Evolutionary conservation across 257 asterid species (phyloP).

Genomic region (Echium plantagineum): DNA sequence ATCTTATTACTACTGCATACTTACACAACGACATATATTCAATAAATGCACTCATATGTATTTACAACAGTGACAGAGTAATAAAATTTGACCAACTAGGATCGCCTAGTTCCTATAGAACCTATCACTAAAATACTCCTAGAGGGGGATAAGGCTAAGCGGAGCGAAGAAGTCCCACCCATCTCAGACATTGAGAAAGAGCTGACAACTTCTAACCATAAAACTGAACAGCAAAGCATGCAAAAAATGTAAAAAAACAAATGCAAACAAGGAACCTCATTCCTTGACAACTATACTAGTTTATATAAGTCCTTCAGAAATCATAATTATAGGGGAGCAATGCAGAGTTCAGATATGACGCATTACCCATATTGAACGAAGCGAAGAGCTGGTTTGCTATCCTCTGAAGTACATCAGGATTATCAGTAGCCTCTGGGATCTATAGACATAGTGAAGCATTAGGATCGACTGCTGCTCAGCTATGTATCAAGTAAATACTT

Average conservation of each 20-base stretch:
- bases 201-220: neutral
- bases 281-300: neutral
- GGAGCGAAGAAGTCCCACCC: too few relatives aligned
- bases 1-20: neutral
- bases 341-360: neutral
- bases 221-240: neutral
- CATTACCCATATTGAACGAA: conserved; percentile 65
- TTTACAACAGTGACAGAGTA: neutral
- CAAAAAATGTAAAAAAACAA: neutral
- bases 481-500: neutral
- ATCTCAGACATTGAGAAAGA: neutral
- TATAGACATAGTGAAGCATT: conserved; percentile 20
- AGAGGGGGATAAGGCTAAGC: too few relatives aligned
- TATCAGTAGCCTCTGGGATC: conserved; percentile 84
- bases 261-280: neutral
- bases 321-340: neutral
- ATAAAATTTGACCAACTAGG: too few relatives aligned
- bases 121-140: too few relatives aligned
- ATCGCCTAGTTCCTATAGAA: too few relatives aligned
- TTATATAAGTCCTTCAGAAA: neutral
- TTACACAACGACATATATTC: too few relatives aligned
- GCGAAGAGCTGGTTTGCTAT: conserved; percentile 68
- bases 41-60: neutral
- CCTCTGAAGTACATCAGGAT: conserved; percentile 72
- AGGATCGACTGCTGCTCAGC: neutral